These are phyloP conservation scores for Plasmodium billcollinsi DNA, from an alignment of 169 alveolate genomes.

Conservation along the genomic window DNA sequence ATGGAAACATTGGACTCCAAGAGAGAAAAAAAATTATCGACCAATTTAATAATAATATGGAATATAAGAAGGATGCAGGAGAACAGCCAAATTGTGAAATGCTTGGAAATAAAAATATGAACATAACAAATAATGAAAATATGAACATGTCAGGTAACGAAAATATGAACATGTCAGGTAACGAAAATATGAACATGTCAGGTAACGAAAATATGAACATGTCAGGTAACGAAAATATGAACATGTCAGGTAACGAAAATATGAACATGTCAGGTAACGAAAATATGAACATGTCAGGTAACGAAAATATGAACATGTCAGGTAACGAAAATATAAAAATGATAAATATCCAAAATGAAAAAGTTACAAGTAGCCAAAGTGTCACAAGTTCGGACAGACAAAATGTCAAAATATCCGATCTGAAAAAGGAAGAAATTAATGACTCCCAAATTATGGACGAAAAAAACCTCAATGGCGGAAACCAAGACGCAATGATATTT, in stretches of 20 bases:
- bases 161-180: not conserved
- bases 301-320: not conserved
- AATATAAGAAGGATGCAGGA: not conserved
- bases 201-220: not conserved
- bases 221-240: not conserved
- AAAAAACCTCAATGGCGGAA: conserved; percentile 5
- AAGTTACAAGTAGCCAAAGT: not conserved
- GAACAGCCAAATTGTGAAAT: not conserved
- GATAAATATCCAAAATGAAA: not conserved
- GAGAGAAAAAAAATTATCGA: conserved; percentile 87
- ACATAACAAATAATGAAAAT: no score
- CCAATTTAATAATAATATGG: not conserved
- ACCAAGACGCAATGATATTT: conserved; percentile 74
- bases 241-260: not conserved
- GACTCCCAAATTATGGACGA: not conserved
- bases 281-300: not conserved
- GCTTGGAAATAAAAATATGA: no score
- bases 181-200: not conserved
- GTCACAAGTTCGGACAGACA: not conserved
- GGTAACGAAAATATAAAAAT: not conserved
- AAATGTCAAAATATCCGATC: not conserved
- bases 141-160: no score
- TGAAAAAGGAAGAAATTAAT: not conserved
- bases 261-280: not conserved
- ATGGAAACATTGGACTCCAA: conserved; percentile 96